phyloP scores from a whole-genome alignment of 345 rosid species.

The Nephelium lappaceum region DNA sequence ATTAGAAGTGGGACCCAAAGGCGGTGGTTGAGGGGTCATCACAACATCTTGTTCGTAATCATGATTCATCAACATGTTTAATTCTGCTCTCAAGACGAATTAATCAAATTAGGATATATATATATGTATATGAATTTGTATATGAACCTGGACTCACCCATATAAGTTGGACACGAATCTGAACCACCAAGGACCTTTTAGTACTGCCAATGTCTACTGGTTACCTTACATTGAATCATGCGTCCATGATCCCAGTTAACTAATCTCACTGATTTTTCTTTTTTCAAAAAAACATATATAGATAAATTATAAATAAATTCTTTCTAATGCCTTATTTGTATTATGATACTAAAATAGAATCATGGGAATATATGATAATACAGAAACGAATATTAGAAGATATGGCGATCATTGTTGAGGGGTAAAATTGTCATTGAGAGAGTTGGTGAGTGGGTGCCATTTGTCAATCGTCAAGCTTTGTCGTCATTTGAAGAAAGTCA shows the following conservation, averaged over 20 bases:
- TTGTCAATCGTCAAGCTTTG: constrained; percentile 14
- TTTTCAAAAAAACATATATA: background rate
- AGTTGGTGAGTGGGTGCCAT: background rate
- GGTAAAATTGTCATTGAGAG: background rate
- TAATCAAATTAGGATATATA: background rate
- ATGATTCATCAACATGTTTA: background rate
- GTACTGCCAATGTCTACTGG: background rate
- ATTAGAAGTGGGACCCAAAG: constrained; percentile 4
- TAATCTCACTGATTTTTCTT: background rate
- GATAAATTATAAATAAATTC: too few relatives aligned
- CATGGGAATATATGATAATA: too few relatives aligned
- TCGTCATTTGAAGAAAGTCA: constrained; percentile 20
- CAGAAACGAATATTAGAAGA: background rate
- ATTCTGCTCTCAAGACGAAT: background rate
- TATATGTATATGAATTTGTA: background rate
- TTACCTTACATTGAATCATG: background rate
- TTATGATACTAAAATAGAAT: too few relatives aligned
- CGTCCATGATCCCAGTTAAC: background rate
- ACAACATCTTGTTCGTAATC: background rate
- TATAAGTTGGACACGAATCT: background rate
- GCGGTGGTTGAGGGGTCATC: constrained; percentile 27
- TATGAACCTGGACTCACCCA: background rate
- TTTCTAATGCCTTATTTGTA: too few relatives aligned
- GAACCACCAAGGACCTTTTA: background rate
- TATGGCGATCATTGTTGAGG: background rate